A percentile compares a stretch with the other conserved stretches of the same genome.
Conservation (phyloP, 345 rosid genomes). For the Luvunga scandens region DNA sequence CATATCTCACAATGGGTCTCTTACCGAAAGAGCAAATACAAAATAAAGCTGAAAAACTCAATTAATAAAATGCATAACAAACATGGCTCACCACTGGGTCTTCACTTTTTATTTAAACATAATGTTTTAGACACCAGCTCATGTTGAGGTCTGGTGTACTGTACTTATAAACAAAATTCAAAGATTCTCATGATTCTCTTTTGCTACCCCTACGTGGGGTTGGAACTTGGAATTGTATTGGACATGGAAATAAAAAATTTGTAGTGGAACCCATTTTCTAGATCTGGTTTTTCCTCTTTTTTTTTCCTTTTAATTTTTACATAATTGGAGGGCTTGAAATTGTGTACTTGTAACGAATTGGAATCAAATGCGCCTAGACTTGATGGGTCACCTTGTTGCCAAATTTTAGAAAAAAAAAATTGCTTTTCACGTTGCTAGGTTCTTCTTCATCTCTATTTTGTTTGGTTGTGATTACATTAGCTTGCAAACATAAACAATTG, state of each 20-base stretch:
- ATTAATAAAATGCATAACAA: too few relatives aligned
- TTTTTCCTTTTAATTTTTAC: not conserved
- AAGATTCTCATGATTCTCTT: not conserved
- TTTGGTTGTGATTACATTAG: not conserved
- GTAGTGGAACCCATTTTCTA: conserved; percentile 8
- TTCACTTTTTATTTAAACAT: not conserved
- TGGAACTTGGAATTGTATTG: not conserved
- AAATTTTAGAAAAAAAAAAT: not conserved
- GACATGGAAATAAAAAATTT: not conserved
- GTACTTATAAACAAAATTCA: not conserved
- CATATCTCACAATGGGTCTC: not conserved
- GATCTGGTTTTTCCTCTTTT: not conserved
- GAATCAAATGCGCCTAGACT: not conserved
- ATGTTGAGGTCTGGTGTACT: conserved; percentile 4
- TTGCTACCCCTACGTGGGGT: conserved; percentile 11
- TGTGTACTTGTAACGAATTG: not conserved
- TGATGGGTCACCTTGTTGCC: not conserved
- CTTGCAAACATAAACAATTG: not conserved
- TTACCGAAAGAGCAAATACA: not conserved
- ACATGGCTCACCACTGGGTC: not conserved
- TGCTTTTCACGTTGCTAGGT: not conserved
- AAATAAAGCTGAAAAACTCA: too few relatives aligned
- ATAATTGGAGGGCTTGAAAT: not conserved
- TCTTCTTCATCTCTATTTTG: not conserved
- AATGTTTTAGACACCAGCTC: conserved; percentile 4